phyloP scores from a whole-genome alignment of 225 moss, liverwort and hornwort species.

The Takakia lepidozioides region DNA sequence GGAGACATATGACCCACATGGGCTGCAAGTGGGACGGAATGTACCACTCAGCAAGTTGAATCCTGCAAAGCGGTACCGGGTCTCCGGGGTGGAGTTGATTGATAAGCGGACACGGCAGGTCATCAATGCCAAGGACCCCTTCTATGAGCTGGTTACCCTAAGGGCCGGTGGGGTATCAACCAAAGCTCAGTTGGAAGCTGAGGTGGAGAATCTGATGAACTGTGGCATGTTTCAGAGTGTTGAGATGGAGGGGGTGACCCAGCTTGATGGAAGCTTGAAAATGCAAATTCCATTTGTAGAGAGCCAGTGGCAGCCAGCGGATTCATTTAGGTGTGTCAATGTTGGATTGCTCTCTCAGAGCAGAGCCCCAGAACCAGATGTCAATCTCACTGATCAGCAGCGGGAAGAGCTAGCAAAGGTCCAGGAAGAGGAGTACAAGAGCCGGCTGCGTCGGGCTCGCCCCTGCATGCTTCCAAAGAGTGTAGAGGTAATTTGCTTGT shows the following conservation, averaged over 20 bases:
- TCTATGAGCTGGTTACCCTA: constrained; percentile 84
- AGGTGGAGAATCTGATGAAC: constrained; percentile 83
- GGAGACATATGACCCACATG: constrained; percentile 73
- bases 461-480: constrained; percentile 92
- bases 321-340: constrained; percentile 90
- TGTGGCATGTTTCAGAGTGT: constrained; percentile 96
- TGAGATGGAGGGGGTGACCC: constrained; percentile 87
- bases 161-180: constrained; percentile 57
- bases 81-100: constrained; percentile 78
- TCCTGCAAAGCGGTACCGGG: constrained; percentile 63
- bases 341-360: constrained; percentile 91
- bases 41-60: constrained; percentile 85
- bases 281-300: constrained; percentile 86
- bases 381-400: constrained; percentile 84
- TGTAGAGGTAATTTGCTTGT: constrained; percentile 42
- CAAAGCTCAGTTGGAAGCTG: constrained; percentile 77
- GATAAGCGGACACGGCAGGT: constrained; percentile 84
- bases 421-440: constrained; percentile 96
- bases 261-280: constrained; percentile 79
- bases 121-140: constrained; percentile 68
- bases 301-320: constrained; percentile 97
- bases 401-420: constrained; percentile 86
- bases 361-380: constrained; percentile 61
- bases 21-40: constrained; percentile 66
- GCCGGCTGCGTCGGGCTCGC: constrained; percentile 69